Percentiles rank a stretch among this genome's conserved stretches.
These are phyloP conservation scores for Fonsecaea erecta DNA, from an alignment of 2,329 filamentous ascomycete genomes.

Conservation along the genomic window DNA sequence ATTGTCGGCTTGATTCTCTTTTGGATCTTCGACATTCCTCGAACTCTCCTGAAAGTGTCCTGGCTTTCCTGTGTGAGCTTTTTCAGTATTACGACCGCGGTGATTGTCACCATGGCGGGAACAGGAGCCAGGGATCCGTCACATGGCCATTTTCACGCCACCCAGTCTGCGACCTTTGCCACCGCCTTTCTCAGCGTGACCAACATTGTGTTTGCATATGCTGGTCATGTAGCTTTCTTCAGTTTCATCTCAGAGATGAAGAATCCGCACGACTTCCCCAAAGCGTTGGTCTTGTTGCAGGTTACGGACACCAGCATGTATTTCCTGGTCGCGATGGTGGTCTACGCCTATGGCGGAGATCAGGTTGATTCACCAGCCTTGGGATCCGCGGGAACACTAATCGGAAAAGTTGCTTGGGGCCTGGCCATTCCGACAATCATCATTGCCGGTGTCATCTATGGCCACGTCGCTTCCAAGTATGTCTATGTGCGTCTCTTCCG, in stretches of 20 bases:
- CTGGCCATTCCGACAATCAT: constrained; percentile 73
- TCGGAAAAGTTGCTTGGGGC: constrained; percentile 70
- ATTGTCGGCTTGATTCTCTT: constrained; percentile 64
- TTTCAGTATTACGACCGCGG: constrained; percentile 65
- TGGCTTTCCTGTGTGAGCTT: constrained; percentile 69
- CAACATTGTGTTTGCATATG: constrained; percentile 75
- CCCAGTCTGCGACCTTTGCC: constrained; percentile 53
- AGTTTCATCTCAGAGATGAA: constrained; percentile 68
- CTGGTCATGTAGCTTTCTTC: constrained; percentile 72
- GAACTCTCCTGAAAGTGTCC: constrained; percentile 66
- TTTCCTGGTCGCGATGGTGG: constrained; percentile 67
- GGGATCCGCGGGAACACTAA: constrained; percentile 60
- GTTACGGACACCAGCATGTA: constrained; percentile 65
- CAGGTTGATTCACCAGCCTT: constrained; percentile 69
- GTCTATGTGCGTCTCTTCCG: constrained; percentile 68
- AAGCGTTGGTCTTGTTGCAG: constrained; percentile 67
- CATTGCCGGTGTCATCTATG: constrained; percentile 72
- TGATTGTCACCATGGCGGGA: constrained; percentile 69
- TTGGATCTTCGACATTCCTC: constrained; percentile 63
- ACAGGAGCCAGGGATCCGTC: constrained; percentile 59
- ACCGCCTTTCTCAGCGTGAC: constrained; percentile 65
- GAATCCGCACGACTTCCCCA: constrained; percentile 64
- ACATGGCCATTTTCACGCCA: constrained; percentile 55
- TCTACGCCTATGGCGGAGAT: constrained; percentile 69
- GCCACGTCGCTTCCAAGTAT: constrained; percentile 68